Conservation (phyloP, 129 eudicot species). For the Saposhnikovia divaricata region DNA sequence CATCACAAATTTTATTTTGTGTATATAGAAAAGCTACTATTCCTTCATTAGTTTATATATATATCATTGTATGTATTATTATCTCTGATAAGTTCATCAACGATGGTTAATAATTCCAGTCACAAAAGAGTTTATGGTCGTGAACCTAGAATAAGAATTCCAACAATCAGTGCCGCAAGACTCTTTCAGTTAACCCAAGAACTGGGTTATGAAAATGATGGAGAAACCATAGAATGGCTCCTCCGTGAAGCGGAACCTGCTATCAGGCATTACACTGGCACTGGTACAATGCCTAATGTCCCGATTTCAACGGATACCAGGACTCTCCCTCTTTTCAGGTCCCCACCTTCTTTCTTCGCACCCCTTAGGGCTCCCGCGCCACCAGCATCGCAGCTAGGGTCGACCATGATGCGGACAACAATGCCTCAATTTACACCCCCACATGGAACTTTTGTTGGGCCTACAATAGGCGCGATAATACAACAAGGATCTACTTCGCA, state of each 20-base stretch:
- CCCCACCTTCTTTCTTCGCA: not conserved
- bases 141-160: constrained; percentile 20
- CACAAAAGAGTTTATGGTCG: constrained; percentile 23
- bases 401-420: too few relatives aligned
- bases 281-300: constrained; percentile 19
- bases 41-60: too few relatives aligned
- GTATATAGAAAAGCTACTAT: too few relatives aligned
- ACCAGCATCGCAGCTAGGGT: too few relatives aligned
- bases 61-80: too few relatives aligned
- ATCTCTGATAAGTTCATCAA: too few relatives aligned
- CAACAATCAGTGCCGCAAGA: constrained; percentile 18
- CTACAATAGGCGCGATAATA: not conserved
- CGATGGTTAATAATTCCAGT: constrained; percentile 3
- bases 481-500: not conserved
- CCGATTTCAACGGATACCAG: not conserved
- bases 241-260: constrained; percentile 24
- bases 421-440: not conserved
- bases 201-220: constrained; percentile 18
- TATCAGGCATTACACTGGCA: constrained; percentile 18
- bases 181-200: constrained; percentile 19
- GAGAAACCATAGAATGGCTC: constrained; percentile 24
- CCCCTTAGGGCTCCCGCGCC: not conserved
- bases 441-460: not conserved
- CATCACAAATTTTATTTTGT: too few relatives aligned
- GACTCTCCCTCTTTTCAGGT: not conserved